Conservation (phyloP, 2,329 filamentous ascomycete genomes). For the Calcarisporium arbuscula region DNA sequence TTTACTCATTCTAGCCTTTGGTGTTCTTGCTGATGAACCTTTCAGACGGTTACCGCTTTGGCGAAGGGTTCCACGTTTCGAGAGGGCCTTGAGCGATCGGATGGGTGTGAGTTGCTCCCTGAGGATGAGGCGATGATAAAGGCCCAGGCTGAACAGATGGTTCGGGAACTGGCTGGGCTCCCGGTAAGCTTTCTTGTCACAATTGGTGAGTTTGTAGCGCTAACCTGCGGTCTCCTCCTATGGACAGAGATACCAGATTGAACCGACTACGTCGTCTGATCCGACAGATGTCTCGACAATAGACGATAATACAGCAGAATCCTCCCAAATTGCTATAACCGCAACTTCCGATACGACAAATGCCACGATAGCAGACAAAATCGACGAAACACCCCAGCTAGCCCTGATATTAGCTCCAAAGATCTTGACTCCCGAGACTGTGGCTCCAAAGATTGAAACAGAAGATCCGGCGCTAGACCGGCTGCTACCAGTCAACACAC, state of each 20-base stretch:
- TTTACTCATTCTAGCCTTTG: neutral
- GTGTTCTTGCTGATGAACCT: constrained; percentile 6
- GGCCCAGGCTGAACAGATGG: constrained; percentile 11
- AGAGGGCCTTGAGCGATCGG: constrained; percentile 15
- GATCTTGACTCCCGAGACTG: no score
- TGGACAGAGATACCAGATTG: no score
- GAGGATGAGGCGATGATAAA: constrained; percentile 14
- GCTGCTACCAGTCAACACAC: neutral
- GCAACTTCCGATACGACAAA: constrained; percentile 5
- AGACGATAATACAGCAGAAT: neutral
- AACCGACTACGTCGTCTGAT: no score
- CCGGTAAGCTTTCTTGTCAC: constrained; percentile 14
- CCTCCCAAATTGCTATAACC: neutral
- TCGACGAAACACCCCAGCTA: no score
- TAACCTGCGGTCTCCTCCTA: no score
- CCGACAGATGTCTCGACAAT: neutral
- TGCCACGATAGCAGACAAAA: no score
- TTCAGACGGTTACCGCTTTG: constrained; percentile 18
- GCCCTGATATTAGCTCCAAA: constrained; percentile 1
- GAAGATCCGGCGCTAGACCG: neutral
- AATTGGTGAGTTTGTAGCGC: neutral
- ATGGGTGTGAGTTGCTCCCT: constrained; percentile 13
- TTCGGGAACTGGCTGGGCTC: constrained; percentile 13
- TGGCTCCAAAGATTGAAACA: no score
- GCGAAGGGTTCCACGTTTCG: constrained; percentile 16